Evolutionary conservation across 2,329 filamentous ascomycete species (phyloP).

Genomic region (Fusarium begoniae): DNA sequence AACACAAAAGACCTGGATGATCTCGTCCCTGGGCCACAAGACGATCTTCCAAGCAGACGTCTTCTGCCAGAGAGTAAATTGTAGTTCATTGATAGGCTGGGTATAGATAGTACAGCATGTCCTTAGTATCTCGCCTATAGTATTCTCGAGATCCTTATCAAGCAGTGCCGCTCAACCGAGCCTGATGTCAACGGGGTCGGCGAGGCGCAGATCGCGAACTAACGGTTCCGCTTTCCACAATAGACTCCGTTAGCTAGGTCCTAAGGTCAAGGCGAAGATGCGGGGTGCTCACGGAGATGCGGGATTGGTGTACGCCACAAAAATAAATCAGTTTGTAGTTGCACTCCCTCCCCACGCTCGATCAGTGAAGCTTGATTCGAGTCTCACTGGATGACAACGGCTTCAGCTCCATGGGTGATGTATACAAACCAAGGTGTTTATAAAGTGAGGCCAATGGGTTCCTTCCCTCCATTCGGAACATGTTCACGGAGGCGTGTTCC

Average conservation of each 20-base stretch:
- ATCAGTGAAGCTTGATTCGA: background rate
- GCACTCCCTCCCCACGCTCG: no score
- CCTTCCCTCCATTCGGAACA: background rate
- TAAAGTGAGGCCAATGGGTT: background rate
- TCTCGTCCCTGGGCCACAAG: background rate
- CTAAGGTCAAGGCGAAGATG: fast-evolving
- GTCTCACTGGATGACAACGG: fast-evolving
- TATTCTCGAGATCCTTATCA: no score
- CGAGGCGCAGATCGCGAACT: background rate
- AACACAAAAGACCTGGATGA: background rate
- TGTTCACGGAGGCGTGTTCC: background rate
- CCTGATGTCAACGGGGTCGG: background rate
- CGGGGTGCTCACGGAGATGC: background rate
- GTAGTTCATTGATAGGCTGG: fast-evolving
- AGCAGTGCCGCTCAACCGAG: background rate
- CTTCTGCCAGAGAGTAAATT: background rate
- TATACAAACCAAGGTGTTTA: fast-evolving
- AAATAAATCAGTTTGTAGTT: no score
- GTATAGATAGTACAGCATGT: background rate
- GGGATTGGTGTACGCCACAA: background rate
- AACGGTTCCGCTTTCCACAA: background rate
- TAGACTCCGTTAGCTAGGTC: background rate
- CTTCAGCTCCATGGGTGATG: fast-evolving
- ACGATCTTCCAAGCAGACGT: background rate
- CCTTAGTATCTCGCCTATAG: background rate